Base-by-base conservation (phyloP, 495 filamentous ascomycete genomes). In the Penicillium ochrochloron region DNA sequence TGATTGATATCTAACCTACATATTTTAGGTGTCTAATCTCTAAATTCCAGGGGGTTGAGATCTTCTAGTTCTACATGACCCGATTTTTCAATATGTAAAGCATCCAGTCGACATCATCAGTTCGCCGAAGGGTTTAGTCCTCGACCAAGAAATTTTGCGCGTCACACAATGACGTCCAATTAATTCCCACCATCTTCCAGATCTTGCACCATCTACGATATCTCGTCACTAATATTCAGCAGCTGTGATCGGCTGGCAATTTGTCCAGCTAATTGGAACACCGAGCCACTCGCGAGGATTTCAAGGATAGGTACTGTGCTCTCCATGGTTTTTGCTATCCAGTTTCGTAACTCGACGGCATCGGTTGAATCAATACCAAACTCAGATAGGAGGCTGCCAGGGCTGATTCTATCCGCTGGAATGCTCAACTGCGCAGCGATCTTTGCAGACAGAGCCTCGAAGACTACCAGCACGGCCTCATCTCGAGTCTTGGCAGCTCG, bases 341-440 rank as follows among this genome's bases (percentile, higher is more conserved):
- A 85, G 25, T 70, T 74, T 8, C 82, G 68, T 48, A 85, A 42
- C 62, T 84, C 82, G 39, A 84, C 75, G 0, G 77, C 75, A 5
- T 84, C 75, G 25, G 82, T 71, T 2, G 78, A 82, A 46, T 85
- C 82, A 19, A 83, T 64, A 0, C 83, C 83, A 17, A 80, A 64
- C 21, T 73, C 70, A 1, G 72, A 69, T 7, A 83, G 53, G 8
- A 46, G 58, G 56, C 71, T 66, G 0, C 62, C 55, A 3, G 76
- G 67, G 53, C 80, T 67, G 14, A 84, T 59, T 2, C 80, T 80
- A 6, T 81, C 81, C 5, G 76, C 70, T 8, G 75, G 61, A 12
- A 78, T 75, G 10, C 62, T 55, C 0, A 77, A 66, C 27, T 72
- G 65, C 1, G 64, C 41, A 10, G 75, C 70, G 23, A 78, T 62